A percentile compares a stretch with the other conserved stretches of the same genome.
phyloP scores from a whole-genome alignment of 2,329 filamentous ascomycete species.

The Colletotrichum euphorbiae region DNA sequence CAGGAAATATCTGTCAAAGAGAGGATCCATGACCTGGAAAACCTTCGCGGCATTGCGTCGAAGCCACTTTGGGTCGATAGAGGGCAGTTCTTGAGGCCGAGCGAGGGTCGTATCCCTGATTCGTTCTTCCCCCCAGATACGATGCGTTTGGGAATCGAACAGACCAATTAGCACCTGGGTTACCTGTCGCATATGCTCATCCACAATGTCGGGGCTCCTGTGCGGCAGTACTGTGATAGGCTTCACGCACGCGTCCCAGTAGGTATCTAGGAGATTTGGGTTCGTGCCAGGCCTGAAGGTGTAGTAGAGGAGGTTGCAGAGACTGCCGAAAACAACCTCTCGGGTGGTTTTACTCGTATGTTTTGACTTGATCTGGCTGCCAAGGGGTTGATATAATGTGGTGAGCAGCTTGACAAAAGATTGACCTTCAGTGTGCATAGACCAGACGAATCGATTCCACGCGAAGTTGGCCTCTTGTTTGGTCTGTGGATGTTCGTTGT shows the following conservation, averaged over 20 bases:
- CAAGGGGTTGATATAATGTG: conserved; percentile 73
- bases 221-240: conserved; percentile 60
- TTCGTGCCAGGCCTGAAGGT: conserved; percentile 78
- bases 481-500: conserved; percentile 71
- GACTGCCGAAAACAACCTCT: conserved; percentile 71
- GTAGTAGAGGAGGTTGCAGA: conserved; percentile 87
- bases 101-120: conserved; percentile 70
- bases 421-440: conserved; percentile 72
- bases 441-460: conserved; percentile 87
- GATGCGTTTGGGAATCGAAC: conserved; percentile 67
- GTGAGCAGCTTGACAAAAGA: conserved; percentile 66
- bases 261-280: conserved; percentile 74
- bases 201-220: conserved; percentile 51
- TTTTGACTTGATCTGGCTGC: conserved; percentile 75
- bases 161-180: conserved; percentile 79
- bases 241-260: conserved; percentile 82
- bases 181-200: conserved; percentile 68
- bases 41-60: conserved; percentile 76
- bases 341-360: conserved; percentile 69
- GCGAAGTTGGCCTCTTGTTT: conserved; percentile 83
- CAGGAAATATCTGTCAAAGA: conserved; percentile 71
- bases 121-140: conserved; percentile 80
- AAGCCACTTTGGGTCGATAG: conserved; percentile 88
- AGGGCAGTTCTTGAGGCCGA: conserved; percentile 80
- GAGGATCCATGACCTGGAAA: conserved; percentile 69